phyloP scores from a whole-genome alignment of 257 asterid species.

The Nicotiana tabacum region DNA sequence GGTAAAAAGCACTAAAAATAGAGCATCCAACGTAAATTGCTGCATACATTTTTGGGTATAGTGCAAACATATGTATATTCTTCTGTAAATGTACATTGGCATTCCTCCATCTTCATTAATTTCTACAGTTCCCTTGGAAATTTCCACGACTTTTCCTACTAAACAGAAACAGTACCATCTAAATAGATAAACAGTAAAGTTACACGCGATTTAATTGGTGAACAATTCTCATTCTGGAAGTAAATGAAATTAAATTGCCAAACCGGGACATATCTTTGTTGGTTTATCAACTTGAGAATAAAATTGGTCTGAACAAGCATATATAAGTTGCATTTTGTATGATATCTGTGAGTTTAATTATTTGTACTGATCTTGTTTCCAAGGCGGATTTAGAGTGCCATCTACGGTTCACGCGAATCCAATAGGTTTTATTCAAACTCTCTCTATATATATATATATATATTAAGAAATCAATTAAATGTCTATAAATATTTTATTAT shows the following conservation, averaged over 20 bases:
- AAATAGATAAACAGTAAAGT: background rate
- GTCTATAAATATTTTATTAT: too few species aligned
- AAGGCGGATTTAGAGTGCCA: too few species aligned
- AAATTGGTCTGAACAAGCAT: background rate
- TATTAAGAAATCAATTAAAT: too few species aligned
- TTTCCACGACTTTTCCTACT: background rate
- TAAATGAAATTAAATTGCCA: too few species aligned
- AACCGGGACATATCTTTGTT: background rate
- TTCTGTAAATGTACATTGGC: too few species aligned
- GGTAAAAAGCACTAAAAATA: background rate
- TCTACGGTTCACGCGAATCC: too few species aligned
- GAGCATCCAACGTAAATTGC: slow-evolving; percentile 4
- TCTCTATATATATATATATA: too few species aligned
- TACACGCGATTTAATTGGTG: background rate
- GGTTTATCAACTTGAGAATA: too few species aligned
- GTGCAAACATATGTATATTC: background rate
- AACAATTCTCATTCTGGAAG: background rate
- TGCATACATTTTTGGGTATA: background rate
- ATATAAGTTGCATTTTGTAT: background rate
- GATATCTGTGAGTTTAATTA: background rate
- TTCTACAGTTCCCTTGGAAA: background rate
- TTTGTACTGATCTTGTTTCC: background rate
- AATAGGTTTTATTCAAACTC: too few species aligned
- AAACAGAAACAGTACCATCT: background rate
- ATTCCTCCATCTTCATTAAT: background rate